These are phyloP conservation scores for Cyberlindnera mycetangii DNA, from an alignment of 805 yeast species.

Conservation along the genomic window DNA sequence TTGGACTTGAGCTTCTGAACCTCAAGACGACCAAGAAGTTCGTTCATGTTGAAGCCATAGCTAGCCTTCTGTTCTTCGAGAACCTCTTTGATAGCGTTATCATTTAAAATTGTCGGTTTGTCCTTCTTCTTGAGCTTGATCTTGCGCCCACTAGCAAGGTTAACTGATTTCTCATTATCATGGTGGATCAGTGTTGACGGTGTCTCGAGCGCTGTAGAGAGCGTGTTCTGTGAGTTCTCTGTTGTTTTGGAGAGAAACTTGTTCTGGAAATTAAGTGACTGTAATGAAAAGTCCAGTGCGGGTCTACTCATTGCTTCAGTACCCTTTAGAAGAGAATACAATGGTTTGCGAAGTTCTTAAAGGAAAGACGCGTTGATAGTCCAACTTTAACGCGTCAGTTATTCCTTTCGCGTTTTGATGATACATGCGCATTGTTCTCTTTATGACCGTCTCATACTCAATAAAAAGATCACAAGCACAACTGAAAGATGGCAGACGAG, in stretches of 20 bases:
- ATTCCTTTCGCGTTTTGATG: background rate
- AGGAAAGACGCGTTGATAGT: background rate
- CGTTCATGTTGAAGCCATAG: slow-evolving; percentile 39
- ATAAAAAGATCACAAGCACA: background rate
- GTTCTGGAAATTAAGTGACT: slow-evolving; percentile 22
- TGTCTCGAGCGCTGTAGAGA: background rate
- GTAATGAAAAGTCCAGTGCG: slow-evolving; percentile 19
- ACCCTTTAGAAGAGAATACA: too few relatives aligned
- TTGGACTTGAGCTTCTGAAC: slow-evolving; percentile 17
- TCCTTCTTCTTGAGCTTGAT: slow-evolving; percentile 17
- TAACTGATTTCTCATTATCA: slow-evolving; percentile 15
- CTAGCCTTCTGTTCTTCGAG: slow-evolving; percentile 5
- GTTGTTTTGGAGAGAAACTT: slow-evolving; percentile 12
- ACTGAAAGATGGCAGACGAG: slow-evolving; percentile 7
- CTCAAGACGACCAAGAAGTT: slow-evolving; percentile 33
- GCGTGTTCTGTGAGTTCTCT: background rate
- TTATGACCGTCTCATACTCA: background rate
- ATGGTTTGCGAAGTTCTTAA: background rate
- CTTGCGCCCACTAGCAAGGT: slow-evolving; percentile 20
- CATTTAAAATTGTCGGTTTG: background rate
- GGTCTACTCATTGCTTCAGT: slow-evolving; percentile 19
- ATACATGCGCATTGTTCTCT: background rate
- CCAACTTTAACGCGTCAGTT: background rate
- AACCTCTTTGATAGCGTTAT: background rate
- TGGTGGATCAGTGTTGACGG: slow-evolving; percentile 3